These are phyloP conservation scores for Rhododendron ovatum DNA, from an alignment of 148 eudicot genomes.

Conservation along the genomic window DNA sequence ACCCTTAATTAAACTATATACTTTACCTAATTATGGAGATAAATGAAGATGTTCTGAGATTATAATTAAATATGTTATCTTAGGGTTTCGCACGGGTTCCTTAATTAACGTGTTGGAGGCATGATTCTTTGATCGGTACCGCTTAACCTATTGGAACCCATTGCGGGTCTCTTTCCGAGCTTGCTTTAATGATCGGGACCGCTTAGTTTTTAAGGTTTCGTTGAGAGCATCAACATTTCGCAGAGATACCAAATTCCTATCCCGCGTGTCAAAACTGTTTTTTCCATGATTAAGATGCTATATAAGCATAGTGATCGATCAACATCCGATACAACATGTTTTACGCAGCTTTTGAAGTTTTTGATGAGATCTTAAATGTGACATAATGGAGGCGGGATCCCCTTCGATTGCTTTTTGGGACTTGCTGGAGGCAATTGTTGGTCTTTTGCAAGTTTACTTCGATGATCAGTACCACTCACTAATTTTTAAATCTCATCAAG, in stretches of 20 bases:
- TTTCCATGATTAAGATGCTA: too few species aligned
- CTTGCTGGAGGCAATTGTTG: not conserved
- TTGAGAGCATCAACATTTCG: too few species aligned
- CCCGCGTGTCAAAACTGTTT: too few species aligned
- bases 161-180: too few species aligned
- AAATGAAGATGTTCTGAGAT: not conserved
- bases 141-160: not conserved
- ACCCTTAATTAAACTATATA: conserved; percentile 5
- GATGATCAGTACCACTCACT: not conserved
- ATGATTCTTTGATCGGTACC: not conserved
- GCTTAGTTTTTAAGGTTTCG: too few species aligned
- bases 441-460: not conserved
- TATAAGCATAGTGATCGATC: too few species aligned
- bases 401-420: not conserved
- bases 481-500: not conserved
- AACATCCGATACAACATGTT: too few species aligned
- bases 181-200: too few species aligned
- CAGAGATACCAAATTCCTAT: too few species aligned
- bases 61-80: conserved; percentile 12
- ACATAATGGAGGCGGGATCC: not conserved
- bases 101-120: not conserved
- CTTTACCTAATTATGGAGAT: not conserved
- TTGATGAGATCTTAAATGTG: too few species aligned
- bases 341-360: too few species aligned
- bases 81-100: conserved; percentile 5